Percentiles rank a stretch among this genome's conserved stretches.
Conservation (phyloP, 176 grass and related monocot genomes). For the Typha latifolia region DNA sequence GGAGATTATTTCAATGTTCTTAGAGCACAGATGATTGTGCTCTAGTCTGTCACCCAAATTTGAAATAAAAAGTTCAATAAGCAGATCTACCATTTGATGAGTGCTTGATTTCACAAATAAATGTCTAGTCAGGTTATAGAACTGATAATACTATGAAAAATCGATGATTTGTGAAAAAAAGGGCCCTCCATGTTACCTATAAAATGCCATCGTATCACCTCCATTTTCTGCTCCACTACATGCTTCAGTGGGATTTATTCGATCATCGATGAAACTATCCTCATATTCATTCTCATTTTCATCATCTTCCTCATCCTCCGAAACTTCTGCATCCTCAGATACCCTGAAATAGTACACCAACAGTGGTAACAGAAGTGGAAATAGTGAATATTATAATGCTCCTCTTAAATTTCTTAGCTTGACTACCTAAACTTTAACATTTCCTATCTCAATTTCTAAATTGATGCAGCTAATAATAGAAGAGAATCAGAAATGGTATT, state of each 20-base stretch:
- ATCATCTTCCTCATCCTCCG: conserved; percentile 59
- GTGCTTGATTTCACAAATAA: neutral
- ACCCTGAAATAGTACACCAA: conserved; percentile 30
- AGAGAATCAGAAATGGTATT: neutral
- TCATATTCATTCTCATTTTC: conserved; percentile 58
- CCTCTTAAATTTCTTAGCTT: neutral
- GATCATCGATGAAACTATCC: conserved; percentile 80
- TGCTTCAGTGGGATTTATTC: conserved; percentile 35
- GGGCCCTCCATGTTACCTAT: conserved; percentile 38
- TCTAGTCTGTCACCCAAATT: too few relatives aligned
- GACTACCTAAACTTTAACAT: neutral
- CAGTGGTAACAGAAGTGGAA: neutral
- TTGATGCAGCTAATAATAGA: neutral
- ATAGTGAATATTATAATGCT: conserved; percentile 4
- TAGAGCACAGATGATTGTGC: too few relatives aligned
- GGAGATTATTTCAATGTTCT: too few relatives aligned
- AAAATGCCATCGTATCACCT: conserved; percentile 59
- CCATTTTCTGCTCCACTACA: conserved; percentile 34
- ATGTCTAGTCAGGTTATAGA: neutral
- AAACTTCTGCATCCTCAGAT: conserved; percentile 68
- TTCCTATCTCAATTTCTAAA: neutral
- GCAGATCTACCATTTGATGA: too few relatives aligned
- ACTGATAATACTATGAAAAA: neutral
- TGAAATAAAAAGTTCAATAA: too few relatives aligned
- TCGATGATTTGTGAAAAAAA: neutral